These are phyloP conservation scores for Peronospora destructor DNA, from an alignment of 352 stramenopile genomes.

Conservation along the genomic window DNA sequence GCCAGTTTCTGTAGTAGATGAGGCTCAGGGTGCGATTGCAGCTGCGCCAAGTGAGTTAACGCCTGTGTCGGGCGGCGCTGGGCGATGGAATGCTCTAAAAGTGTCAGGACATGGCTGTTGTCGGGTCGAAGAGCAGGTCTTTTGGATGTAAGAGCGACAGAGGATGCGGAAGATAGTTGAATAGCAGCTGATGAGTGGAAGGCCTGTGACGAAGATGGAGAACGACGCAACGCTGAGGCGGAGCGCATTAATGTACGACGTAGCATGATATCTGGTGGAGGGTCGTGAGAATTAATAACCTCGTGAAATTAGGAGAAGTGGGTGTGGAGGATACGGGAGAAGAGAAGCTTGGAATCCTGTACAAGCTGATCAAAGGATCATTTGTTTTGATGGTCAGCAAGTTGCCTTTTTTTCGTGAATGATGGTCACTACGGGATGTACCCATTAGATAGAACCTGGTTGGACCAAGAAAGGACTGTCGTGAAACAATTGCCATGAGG, in stretches of 20 bases:
- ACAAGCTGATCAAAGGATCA: no score
- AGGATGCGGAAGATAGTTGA: background rate
- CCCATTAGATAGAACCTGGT: no score
- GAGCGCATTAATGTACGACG: constrained; percentile 5
- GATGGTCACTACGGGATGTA: no score
- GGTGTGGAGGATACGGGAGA: background rate
- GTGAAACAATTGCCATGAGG: no score
- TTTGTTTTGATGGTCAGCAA: no score
- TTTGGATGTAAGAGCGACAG: constrained; percentile 1
- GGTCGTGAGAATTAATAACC: background rate
- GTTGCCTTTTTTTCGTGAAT: no score
- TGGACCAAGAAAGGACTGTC: no score
- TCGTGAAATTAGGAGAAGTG: background rate
- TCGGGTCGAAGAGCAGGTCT: background rate
- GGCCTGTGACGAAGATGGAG: background rate
- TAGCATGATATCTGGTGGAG: constrained; percentile 1
- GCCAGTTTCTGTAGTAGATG: constrained; percentile 41
- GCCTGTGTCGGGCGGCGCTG: constrained; percentile 28
- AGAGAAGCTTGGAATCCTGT: background rate
- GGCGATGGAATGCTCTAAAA: constrained; percentile 36
- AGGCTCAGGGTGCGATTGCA: constrained; percentile 28
- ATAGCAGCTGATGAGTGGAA: constrained; percentile 8
- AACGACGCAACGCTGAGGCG: constrained; percentile 7
- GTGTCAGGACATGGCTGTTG: constrained; percentile 12
- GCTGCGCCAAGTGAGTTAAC: constrained; percentile 30